Conservation (phyloP, 2,329 filamentous ascomycete species). For the Venturia oleaginea region DNA sequence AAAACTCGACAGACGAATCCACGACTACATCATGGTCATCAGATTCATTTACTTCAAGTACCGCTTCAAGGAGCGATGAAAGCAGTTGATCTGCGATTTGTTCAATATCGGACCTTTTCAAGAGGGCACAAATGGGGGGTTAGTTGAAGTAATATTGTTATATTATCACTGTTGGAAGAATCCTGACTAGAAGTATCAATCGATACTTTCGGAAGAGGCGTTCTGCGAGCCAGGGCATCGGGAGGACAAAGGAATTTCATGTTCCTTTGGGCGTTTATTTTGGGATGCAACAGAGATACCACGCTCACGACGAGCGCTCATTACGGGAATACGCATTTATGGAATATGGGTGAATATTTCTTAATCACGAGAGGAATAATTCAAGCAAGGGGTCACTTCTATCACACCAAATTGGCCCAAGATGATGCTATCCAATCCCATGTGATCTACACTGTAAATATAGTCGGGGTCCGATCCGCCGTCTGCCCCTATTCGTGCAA, state of each 20-base stretch:
- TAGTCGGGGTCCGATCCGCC: not conserved
- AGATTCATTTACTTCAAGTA: not conserved
- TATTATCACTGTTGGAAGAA: not conserved
- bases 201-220: not conserved
- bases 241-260: not conserved
- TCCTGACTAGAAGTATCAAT: not conserved
- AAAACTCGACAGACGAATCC: not conserved
- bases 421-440: not conserved
- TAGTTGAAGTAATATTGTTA: not conserved
- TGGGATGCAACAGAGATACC: not conserved
- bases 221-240: not conserved
- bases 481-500: not conserved
- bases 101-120: not conserved
- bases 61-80: conserved; percentile 5
- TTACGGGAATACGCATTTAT: conserved; percentile 8
- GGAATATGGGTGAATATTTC: not conserved
- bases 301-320: not conserved
- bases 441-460: not conserved
- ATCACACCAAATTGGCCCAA: not conserved
- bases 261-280: not conserved
- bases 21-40: not conserved
- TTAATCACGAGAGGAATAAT: not conserved
- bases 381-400: not conserved
- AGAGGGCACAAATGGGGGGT: not conserved
- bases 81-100: conserved; percentile 11